These are phyloP conservation scores for Monosporascus ibericus DNA, from an alignment of 2,329 filamentous ascomycete genomes.

Conservation along the genomic window DNA sequence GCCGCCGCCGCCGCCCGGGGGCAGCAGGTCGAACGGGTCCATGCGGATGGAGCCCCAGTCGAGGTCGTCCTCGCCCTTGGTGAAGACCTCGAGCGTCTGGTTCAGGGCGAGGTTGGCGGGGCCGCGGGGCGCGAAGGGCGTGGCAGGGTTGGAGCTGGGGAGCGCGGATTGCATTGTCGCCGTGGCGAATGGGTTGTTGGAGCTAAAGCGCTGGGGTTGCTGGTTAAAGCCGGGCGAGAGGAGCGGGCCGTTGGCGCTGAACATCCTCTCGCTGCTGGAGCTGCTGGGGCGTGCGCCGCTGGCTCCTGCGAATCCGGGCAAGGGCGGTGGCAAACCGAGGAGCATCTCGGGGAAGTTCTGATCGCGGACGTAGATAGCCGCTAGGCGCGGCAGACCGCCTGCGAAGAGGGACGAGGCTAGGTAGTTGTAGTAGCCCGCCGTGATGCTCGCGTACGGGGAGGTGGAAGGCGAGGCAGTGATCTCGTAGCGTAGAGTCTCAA, in stretches of 20 bases:
- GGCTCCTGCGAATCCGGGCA: slow-evolving; percentile 34
- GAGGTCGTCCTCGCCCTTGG: slow-evolving; percentile 51
- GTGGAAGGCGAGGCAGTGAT: slow-evolving; percentile 57
- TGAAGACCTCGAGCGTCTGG: slow-evolving; percentile 54
- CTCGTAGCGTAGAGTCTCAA: slow-evolving; percentile 75
- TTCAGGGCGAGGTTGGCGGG: slow-evolving; percentile 30
- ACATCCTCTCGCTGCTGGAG: slow-evolving; percentile 26
- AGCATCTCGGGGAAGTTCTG: slow-evolving; percentile 76
- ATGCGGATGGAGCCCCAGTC: slow-evolving; percentile 55
- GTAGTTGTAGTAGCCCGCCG: slow-evolving; percentile 72
- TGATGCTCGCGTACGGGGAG: slow-evolving; percentile 51
- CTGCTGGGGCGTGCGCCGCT: slow-evolving; percentile 27
- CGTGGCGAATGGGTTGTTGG: slow-evolving; percentile 53
- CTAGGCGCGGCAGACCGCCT: slow-evolving; percentile 66
- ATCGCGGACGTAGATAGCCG: slow-evolving; percentile 79
- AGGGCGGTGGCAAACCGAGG: slow-evolving; percentile 61
- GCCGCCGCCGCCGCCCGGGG: slow-evolving; percentile 3
- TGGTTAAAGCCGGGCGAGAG: slow-evolving; percentile 22
- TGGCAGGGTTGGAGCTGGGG: slow-evolving; percentile 10
- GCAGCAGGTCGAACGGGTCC: slow-evolving; percentile 22
- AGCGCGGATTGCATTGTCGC: slow-evolving; percentile 10
- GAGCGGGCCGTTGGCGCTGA: slow-evolving; percentile 15
- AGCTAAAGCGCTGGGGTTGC: slow-evolving; percentile 43
- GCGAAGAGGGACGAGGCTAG: slow-evolving; percentile 76
- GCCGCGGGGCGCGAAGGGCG: slow-evolving; percentile 24